Evolutionary conservation across 2,329 filamentous ascomycete genomes (phyloP).

Genomic region (Ophiostoma populinum): DNA sequence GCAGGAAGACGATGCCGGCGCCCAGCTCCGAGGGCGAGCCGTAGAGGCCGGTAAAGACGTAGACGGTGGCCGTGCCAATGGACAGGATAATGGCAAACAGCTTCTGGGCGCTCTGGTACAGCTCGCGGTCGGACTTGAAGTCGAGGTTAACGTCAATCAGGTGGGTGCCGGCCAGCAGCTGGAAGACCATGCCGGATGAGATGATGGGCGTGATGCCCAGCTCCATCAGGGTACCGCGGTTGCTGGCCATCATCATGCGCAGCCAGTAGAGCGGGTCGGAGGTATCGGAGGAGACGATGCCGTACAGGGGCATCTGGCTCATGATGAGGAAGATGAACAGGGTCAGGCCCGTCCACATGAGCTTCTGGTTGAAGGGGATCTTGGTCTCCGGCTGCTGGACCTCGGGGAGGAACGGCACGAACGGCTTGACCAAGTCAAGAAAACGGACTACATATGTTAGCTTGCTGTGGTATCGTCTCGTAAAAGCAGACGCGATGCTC

Average conservation of each 20-base stretch:
- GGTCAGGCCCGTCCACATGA: slow-evolving; percentile 90
- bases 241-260: slow-evolving; percentile 99
- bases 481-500: not conserved
- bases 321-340: slow-evolving; percentile 98
- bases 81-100: slow-evolving; percentile 95
- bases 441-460: slow-evolving; percentile 61
- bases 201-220: slow-evolving; percentile 97
- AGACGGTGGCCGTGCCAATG: slow-evolving; percentile 93
- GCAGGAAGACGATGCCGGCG: slow-evolving; percentile 92
- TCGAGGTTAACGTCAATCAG: slow-evolving; percentile 99
- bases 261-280: slow-evolving; percentile 99
- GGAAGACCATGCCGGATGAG: slow-evolving; percentile 99
- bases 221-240: slow-evolving; percentile 91
- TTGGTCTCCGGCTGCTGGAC: slow-evolving; percentile 97
- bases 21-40: slow-evolving; percentile 92
- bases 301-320: slow-evolving; percentile 99
- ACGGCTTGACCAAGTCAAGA: slow-evolving; percentile 98
- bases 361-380: slow-evolving; percentile 95
- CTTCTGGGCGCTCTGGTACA: slow-evolving; percentile 99
- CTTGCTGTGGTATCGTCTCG: not conserved
- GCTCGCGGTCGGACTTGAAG: slow-evolving; percentile 97
- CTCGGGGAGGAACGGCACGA: slow-evolving; percentile 98
- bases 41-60: slow-evolving; percentile 95
- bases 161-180: slow-evolving; percentile 97
- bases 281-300: slow-evolving; percentile 96